Percentiles rank a stretch among this genome's conserved stretches.
These are phyloP conservation scores for Hsuehochloa calcarea DNA, from an alignment of 176 grass and related monocot genomes.

Conservation along the genomic window DNA sequence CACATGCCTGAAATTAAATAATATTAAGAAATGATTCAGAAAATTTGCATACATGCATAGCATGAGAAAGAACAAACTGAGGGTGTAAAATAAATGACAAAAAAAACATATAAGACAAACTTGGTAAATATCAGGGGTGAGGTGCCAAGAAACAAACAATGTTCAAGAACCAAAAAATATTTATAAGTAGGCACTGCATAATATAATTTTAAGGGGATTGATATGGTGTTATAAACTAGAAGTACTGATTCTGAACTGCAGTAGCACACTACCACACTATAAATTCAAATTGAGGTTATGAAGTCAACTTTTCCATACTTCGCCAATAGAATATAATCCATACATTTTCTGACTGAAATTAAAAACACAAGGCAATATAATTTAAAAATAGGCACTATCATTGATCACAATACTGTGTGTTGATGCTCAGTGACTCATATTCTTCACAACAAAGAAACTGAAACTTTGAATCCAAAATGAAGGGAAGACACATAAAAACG, in stretches of 20 bases:
- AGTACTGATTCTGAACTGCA: background rate
- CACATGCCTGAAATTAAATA: constrained; percentile 69
- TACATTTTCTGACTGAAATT: background rate
- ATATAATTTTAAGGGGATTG: background rate
- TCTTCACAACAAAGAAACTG: background rate
- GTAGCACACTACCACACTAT: background rate
- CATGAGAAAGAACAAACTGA: background rate
- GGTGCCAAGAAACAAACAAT: constrained; percentile 5
- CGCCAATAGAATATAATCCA: background rate
- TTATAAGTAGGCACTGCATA: background rate
- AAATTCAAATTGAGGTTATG: background rate
- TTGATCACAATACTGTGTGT: background rate
- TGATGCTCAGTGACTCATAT: background rate
- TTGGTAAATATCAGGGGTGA: background rate
- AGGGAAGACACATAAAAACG: background rate
- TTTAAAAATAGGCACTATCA: background rate
- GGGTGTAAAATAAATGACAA: background rate
- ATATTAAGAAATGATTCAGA: background rate
- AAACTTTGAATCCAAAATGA: constrained; percentile 1
- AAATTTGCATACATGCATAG: background rate
- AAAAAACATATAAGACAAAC: background rate
- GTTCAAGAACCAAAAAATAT: constrained; percentile 9
- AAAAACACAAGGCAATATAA: background rate
- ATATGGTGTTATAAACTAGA: background rate
- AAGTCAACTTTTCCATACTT: background rate